phyloP scores from a whole-genome alignment of 2,329 filamentous ascomycete species.

The Ceratocystis ficicola region DNA sequence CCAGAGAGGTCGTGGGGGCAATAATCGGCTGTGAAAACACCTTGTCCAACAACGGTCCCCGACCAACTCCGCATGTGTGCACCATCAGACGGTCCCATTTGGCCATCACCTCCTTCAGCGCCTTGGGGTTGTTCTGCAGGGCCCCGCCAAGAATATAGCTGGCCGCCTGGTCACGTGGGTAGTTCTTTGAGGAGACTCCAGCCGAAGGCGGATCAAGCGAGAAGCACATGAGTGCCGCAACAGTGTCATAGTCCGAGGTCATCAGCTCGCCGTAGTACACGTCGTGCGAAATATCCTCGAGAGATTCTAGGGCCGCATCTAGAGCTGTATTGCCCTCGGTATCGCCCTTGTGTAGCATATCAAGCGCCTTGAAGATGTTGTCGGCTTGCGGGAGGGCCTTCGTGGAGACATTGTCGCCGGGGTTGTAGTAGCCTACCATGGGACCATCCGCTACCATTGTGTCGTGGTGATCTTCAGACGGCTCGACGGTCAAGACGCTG shows the following conservation, averaged over 20 bases:
- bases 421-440: conserved; percentile 35
- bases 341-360: conserved; percentile 37
- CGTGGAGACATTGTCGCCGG: conserved; percentile 15
- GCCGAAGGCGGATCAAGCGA: conserved; percentile 30
- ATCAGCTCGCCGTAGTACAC: conserved; percentile 58
- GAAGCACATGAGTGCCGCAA: conserved; percentile 46
- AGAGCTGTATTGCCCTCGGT: conserved; percentile 30
- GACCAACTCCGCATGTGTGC: conserved; percentile 30
- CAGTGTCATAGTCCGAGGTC: conserved; percentile 41
- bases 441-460: conserved; percentile 41
- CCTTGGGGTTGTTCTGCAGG: conserved; percentile 53
- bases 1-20: conserved; percentile 1
- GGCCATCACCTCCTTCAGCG: conserved; percentile 40
- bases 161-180: conserved; percentile 39
- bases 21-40: conserved; percentile 11
- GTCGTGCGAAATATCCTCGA: conserved; percentile 55
- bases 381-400: conserved; percentile 23
- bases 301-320: conserved; percentile 41
- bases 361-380: conserved; percentile 37
- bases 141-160: conserved; percentile 46
- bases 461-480: conserved; percentile 30
- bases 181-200: conserved; percentile 24
- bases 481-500: conserved; percentile 39
- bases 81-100: conserved; percentile 36
- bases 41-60: conserved; percentile 21